A percentile compares a stretch with the other conserved stretches of the same genome.
Conservation (phyloP, 192 early-diverging fungal genomes). For the Umbelopsis sp. region DNA sequence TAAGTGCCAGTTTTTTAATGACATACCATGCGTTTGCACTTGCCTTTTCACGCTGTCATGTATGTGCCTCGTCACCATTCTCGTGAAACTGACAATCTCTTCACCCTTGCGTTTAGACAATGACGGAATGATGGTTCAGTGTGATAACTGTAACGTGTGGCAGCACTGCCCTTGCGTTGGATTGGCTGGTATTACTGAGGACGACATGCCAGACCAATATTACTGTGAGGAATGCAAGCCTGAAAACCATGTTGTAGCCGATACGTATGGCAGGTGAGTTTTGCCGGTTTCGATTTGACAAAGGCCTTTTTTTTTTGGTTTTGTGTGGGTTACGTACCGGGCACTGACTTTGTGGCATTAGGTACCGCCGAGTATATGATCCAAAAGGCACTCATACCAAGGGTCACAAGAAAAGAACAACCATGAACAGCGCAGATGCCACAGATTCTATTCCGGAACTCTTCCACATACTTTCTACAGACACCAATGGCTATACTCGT, state of each 20-base stretch:
- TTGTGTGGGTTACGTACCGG: background rate
- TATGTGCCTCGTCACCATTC: background rate
- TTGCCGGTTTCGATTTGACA: slow-evolving; percentile 8
- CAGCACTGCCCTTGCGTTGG: slow-evolving; percentile 94
- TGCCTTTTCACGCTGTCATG: background rate
- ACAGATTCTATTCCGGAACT: slow-evolving; percentile 20
- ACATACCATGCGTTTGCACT: slow-evolving; percentile 16
- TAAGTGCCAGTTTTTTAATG: slow-evolving; percentile 34
- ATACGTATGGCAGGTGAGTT: slow-evolving; percentile 44
- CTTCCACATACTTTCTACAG: background rate
- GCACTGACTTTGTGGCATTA: background rate
- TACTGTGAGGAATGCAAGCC: slow-evolving; percentile 91
- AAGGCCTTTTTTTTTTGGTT: background rate
- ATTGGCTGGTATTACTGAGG: slow-evolving; percentile 58
- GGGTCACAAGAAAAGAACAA: background rate
- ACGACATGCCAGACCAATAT: slow-evolving; percentile 86
- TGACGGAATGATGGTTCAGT: slow-evolving; percentile 87
- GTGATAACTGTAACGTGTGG: slow-evolving; percentile 92
- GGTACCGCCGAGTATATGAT: slow-evolving; percentile 17
- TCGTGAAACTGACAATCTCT: background rate
- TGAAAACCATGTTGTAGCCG: slow-evolving; percentile 69
- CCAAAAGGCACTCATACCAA: background rate
- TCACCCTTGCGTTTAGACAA: slow-evolving; percentile 41
- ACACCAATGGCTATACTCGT: background rate
- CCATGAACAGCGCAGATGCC: slow-evolving; percentile 15